Percentiles rank a stretch among this genome's conserved stretches.
These are phyloP conservation scores for Phylloporus scabripes DNA, from an alignment of 768 basidiomycete genomes.

Conservation along the genomic window DNA sequence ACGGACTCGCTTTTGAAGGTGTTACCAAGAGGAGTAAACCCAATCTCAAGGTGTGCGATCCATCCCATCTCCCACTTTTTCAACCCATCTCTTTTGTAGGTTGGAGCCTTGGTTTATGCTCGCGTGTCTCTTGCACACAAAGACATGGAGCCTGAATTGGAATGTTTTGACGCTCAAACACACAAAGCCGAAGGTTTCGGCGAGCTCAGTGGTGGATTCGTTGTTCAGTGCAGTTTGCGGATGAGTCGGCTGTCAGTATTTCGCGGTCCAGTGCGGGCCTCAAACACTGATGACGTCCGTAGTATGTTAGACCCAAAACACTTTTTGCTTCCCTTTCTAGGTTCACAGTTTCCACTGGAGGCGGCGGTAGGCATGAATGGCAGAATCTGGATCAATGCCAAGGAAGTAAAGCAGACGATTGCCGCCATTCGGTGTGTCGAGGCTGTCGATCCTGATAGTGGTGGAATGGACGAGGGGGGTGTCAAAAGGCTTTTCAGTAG, in stretches of 20 bases:
- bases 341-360: slow-evolving; percentile 80
- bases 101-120: slow-evolving; percentile 87
- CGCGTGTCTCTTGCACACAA: slow-evolving; percentile 91
- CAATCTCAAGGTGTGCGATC: slow-evolving; percentile 69
- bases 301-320: slow-evolving; percentile 79
- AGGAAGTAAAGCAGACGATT: slow-evolving; percentile 68
- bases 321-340: slow-evolving; percentile 77
- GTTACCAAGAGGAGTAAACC: slow-evolving; percentile 94
- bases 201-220: slow-evolving; percentile 84
- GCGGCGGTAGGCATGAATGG: slow-evolving; percentile 89
- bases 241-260: slow-evolving; percentile 75
- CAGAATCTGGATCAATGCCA: slow-evolving; percentile 81
- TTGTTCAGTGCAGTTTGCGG: slow-evolving; percentile 74
- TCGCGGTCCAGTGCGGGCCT: background rate
- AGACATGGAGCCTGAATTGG: slow-evolving; percentile 97
- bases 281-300: slow-evolving; percentile 5
- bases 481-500: slow-evolving; percentile 49
- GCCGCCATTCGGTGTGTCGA: slow-evolving; percentile 76
- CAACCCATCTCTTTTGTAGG: slow-evolving; percentile 40
- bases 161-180: slow-evolving; percentile 93
- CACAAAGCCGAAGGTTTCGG: slow-evolving; percentile 92
- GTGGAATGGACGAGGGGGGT: slow-evolving; percentile 49
- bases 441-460: slow-evolving; percentile 70
- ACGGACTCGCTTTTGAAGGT: slow-evolving; percentile 91
- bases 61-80: background rate